Conservation (phyloP, 192 early-diverging fungal genomes). For the Podila horticola region DNA sequence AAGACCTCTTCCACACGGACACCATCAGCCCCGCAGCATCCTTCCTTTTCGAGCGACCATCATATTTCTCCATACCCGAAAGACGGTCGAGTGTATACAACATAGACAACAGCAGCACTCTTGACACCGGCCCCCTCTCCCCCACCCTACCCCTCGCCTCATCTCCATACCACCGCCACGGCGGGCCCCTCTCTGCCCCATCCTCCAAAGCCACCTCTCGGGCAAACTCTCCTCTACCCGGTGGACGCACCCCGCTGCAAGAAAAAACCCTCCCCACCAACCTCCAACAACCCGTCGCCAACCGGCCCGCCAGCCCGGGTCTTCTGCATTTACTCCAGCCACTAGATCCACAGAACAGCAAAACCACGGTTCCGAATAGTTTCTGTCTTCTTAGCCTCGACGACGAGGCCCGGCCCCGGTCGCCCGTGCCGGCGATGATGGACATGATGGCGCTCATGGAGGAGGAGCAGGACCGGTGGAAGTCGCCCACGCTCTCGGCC, state of each 20-base stretch:
- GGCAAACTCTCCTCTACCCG: neutral
- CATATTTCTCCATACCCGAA: neutral
- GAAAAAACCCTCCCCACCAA: neutral
- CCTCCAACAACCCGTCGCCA: neutral
- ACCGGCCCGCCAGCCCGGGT: too few relatives aligned
- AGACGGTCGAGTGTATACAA: neutral
- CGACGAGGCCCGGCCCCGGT: neutral
- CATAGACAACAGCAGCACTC: neutral
- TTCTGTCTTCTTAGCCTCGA: too few relatives aligned
- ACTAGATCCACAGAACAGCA: neutral
- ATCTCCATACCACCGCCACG: too few relatives aligned
- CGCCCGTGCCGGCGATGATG: neutral
- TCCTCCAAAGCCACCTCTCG: slow-evolving; percentile 5
- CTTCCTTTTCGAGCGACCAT: neutral
- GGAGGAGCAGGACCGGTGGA: slow-evolving; percentile 41
- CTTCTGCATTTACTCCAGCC: too few relatives aligned
- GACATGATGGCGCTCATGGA: neutral
- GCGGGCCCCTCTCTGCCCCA: slow-evolving; percentile 18
- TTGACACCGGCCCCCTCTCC: neutral
- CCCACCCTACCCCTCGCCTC: too few relatives aligned
- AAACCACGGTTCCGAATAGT: neutral
- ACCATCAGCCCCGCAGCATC: neutral
- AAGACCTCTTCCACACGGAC: slow-evolving; percentile 18
- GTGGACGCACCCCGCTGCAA: neutral
- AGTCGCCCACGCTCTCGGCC: slow-evolving; percentile 34